Base-by-base conservation (phyloP, 495 filamentous ascomycete species). In the Pseudoneurospora amorphoporcata region DNA sequence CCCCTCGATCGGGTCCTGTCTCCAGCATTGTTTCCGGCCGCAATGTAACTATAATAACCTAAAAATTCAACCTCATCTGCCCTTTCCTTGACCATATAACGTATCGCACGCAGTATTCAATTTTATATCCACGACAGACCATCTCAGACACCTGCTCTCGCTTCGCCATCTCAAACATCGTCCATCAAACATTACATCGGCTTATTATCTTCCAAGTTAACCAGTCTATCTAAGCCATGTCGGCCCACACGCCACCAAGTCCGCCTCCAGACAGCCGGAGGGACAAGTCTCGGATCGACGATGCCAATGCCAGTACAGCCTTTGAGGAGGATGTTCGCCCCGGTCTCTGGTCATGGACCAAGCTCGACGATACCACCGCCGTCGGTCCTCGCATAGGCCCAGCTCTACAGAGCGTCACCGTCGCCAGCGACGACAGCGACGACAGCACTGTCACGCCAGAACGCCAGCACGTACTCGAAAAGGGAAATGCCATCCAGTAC, bases 401-500 rank as follows among this genome's bases (percentile, higher is more conserved):
- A 19, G 81, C 81, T 16, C 77, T 84, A 29, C 72, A 80, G 14
- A 77, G 73, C 70, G 72, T 74, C n/a, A 74, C 76, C 47, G 71
- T 19, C 39, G 79, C 77, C 40, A 82, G 83, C 58, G 81, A 81
- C 3, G 80, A 82, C 43, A 81, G 75, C 39, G 82, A 84, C 39
- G 75, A 81, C 68, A 82, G 86, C 74, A 74, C 80, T 47, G 82
- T 78, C 35, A 84, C 85, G 38, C 78, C 95, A 17, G 89, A 88
- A 58, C 90, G 90, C 82, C 93, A 96, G 82, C 87, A 93, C 72
- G 92, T 91, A 69, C 75, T 92, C 75, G 93, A 97, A 79, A 87
- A 89, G n/a, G 88, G 86, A 43, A 89, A 90, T 81, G 87, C 89
- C 19, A 95, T 97, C 83, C 90, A 94, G 81, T 97, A 97, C 78